Percentiles rank a stretch among this genome's conserved stretches.
These are phyloP conservation scores for Backusella sp. DNA, from an alignment of 192 early-diverging fungal species.

Conservation along the genomic window DNA sequence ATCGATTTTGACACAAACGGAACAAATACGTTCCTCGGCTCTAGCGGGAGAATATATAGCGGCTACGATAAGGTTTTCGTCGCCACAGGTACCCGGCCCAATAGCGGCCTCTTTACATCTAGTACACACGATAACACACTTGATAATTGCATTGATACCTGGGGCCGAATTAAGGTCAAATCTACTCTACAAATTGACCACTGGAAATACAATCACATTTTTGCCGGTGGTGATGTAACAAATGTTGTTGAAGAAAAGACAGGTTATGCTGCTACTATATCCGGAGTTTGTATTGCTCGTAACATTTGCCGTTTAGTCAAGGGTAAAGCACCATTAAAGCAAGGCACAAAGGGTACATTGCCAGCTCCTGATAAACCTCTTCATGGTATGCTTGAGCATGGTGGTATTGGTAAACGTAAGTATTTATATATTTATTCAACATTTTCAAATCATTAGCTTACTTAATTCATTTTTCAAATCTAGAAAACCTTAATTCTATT, in stretches of 20 bases:
- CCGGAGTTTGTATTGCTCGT: constrained; percentile 37
- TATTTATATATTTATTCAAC: constrained; percentile 2
- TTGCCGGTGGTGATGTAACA: constrained; percentile 44
- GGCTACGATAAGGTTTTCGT: constrained; percentile 36
- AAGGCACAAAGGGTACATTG: constrained; percentile 33
- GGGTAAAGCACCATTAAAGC: constrained; percentile 36
- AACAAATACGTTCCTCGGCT: constrained; percentile 16
- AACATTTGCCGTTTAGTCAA: constrained; percentile 41
- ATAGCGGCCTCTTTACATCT: constrained; percentile 19
- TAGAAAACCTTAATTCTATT: constrained; percentile 29
- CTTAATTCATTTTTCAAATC: neutral
- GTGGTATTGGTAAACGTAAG: constrained; percentile 41
- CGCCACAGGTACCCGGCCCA: constrained; percentile 32
- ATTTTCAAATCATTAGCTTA: neutral
- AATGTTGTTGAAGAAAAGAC: constrained; percentile 47
- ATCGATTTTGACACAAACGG: constrained; percentile 21
- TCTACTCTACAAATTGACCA: constrained; percentile 42
- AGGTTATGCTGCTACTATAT: constrained; percentile 40
- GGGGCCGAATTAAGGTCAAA: constrained; percentile 37
- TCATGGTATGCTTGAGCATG: constrained; percentile 28
- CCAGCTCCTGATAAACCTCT: constrained; percentile 36
- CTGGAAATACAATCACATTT: constrained; percentile 34
- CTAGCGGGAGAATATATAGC: constrained; percentile 27
- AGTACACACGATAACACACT: constrained; percentile 10
- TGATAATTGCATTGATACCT: constrained; percentile 26